Percentiles rank a stretch among this genome's conserved stretches.
Conservation (phyloP, 2,329 filamentous ascomycete genomes). For the Colletotrichum viniferum region DNA sequence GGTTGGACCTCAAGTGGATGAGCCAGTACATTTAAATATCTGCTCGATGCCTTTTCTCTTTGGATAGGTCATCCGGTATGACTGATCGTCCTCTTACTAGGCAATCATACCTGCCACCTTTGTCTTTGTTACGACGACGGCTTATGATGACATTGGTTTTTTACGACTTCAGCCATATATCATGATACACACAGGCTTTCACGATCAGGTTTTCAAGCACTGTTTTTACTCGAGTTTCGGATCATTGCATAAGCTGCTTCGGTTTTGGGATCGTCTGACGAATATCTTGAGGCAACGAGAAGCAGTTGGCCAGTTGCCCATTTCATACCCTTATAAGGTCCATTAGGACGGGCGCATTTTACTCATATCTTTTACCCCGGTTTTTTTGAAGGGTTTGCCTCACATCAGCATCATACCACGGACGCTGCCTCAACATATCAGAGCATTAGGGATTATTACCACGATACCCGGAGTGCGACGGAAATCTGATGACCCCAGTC, state of each 20-base stretch:
- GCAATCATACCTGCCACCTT: neutral
- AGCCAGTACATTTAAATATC: slow-evolving; percentile 32
- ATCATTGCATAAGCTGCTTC: slow-evolving; percentile 11
- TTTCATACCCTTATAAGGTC: neutral
- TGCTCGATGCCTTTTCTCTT: neutral
- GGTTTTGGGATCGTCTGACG: neutral
- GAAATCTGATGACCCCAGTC: slow-evolving; percentile 22
- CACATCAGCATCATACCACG: slow-evolving; percentile 13
- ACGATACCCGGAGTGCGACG: slow-evolving; percentile 26
- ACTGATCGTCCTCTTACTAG: neutral
- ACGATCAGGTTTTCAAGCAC: neutral
- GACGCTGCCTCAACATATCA: slow-evolving; percentile 12
- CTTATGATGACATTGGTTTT: neutral
- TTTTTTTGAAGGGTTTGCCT: neutral
- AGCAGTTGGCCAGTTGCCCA: neutral
- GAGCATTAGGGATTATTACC: slow-evolving; percentile 23
- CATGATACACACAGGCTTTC: neutral
- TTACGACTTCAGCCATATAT: neutral
- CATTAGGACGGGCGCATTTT: neutral
- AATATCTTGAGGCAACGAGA: neutral
- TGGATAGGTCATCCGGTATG: slow-evolving; percentile 27
- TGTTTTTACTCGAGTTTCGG: neutral
- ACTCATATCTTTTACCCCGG: neutral
- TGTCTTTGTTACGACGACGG: neutral
- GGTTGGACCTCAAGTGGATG: slow-evolving; percentile 67